These are phyloP conservation scores for Hypoxylon crocopeplum DNA, from an alignment of 495 filamentous ascomycete genomes.

Conservation along the genomic window DNA sequence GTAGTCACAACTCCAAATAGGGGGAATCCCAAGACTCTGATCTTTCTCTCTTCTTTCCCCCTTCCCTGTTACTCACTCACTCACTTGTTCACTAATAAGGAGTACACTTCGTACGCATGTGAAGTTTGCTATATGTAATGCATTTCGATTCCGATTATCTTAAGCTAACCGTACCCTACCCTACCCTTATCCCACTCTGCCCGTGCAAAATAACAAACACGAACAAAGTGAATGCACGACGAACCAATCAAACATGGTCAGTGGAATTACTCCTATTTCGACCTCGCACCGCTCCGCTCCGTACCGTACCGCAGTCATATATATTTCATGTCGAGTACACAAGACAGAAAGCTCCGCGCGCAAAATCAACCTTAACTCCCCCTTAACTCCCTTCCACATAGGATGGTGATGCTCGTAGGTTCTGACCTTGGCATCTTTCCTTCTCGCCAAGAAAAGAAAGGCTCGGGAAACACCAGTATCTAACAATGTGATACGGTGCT, in stretches of 20 bases:
- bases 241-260: constrained; percentile 6
- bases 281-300: neutral
- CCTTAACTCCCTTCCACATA: neutral
- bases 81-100: too few species aligned
- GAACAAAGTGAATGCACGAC: constrained; percentile 11
- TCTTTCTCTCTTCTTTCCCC: too few species aligned
- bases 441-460: too few species aligned
- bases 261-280: neutral
- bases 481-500: constrained; percentile 2
- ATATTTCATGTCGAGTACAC: neutral
- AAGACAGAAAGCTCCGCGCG: neutral
- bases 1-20: too few species aligned
- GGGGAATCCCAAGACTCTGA: too few species aligned
- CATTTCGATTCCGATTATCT: constrained; percentile 11
- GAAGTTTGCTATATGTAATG: neutral
- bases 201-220: constrained; percentile 3
- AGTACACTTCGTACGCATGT: too few species aligned
- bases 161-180: constrained; percentile 6
- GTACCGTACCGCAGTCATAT: constrained; percentile 4
- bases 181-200: neutral
- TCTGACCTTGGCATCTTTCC: constrained; percentile 1
- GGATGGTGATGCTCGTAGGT: too few species aligned
- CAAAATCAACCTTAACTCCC: constrained; percentile 19
- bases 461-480: neutral
- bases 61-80: too few species aligned